Conservation (phyloP, 2,329 filamentous ascomycete genomes). For the Monosporascus sp. region DNA sequence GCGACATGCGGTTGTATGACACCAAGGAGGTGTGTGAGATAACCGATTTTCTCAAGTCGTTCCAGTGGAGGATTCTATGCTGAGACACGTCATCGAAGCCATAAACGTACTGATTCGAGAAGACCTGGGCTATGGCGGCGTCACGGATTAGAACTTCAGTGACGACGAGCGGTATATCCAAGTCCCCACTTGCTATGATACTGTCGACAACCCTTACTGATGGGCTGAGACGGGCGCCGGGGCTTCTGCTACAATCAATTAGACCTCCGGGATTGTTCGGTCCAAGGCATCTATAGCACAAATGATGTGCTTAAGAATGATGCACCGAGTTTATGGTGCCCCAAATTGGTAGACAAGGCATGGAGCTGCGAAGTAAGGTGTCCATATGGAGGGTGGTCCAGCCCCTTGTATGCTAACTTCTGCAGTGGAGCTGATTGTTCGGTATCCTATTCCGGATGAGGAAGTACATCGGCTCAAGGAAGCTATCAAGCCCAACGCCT, state of each 20-base stretch:
- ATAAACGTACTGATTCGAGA: conserved; percentile 41
- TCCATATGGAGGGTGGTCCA: not conserved
- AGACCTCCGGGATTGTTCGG: conserved; percentile 42
- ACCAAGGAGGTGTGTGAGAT: conserved; percentile 42
- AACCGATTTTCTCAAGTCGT: conserved; percentile 41
- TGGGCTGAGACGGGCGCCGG: conserved; percentile 24
- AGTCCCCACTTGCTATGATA: not conserved
- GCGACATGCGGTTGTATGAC: conserved; percentile 43
- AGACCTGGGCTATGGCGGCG: conserved; percentile 43
- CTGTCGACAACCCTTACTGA: conserved; percentile 2
- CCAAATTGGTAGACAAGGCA: conserved; percentile 26
- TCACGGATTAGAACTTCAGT: conserved; percentile 46
- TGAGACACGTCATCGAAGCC: conserved; percentile 42
- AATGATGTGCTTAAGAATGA: conserved; percentile 38
- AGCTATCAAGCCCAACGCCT: conserved; percentile 33
- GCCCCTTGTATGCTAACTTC: conserved; percentile 5
- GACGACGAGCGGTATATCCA: conserved; percentile 31
- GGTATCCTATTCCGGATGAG: conserved; percentile 35
- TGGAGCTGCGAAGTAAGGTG: conserved; percentile 21
- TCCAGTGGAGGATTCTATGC: conserved; percentile 44
- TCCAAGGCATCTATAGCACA: conserved; percentile 44
- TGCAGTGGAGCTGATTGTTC: conserved; percentile 39
- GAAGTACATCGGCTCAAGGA: conserved; percentile 34
- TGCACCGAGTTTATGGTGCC: conserved; percentile 35
- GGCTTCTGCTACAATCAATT: conserved; percentile 47